Conservation (phyloP, 345 rosid species). For the Eucalyptus paniculata region DNA sequence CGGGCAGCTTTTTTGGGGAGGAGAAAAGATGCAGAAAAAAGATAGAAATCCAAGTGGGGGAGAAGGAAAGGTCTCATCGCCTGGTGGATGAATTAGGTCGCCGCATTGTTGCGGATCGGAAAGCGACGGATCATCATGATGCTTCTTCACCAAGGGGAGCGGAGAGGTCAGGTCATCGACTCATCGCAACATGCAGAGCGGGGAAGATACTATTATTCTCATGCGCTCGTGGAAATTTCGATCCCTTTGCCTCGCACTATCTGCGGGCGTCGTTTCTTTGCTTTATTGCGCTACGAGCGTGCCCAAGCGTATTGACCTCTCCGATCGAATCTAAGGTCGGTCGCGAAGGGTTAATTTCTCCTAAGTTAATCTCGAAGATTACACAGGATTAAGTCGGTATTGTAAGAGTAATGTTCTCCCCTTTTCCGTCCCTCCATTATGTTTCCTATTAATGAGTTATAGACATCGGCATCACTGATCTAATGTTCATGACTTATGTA, state of each 20-base stretch:
- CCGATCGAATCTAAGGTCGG: background rate
- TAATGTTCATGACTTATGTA: background rate
- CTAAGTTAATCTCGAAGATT: background rate
- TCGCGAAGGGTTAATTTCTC: background rate
- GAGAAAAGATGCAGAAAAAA: background rate
- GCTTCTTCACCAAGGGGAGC: background rate
- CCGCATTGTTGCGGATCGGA: background rate
- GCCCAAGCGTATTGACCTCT: background rate
- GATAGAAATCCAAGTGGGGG: background rate
- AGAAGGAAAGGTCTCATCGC: background rate
- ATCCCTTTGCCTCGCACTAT: background rate
- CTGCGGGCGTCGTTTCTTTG: background rate
- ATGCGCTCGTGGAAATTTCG: background rate
- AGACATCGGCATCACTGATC: background rate
- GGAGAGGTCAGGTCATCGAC: background rate
- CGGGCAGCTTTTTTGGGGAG: background rate
- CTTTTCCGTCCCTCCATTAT: background rate
- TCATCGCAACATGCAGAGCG: background rate
- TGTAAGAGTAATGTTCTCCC: background rate
- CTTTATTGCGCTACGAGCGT: background rate
- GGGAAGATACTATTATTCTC: background rate
- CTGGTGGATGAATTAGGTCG: background rate
- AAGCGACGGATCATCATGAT: background rate
- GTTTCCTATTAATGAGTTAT: background rate
- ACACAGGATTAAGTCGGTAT: background rate